phyloP scores from a whole-genome alignment of 2,329 filamentous ascomycete species.

The Pestalotiopsis sp. region DNA sequence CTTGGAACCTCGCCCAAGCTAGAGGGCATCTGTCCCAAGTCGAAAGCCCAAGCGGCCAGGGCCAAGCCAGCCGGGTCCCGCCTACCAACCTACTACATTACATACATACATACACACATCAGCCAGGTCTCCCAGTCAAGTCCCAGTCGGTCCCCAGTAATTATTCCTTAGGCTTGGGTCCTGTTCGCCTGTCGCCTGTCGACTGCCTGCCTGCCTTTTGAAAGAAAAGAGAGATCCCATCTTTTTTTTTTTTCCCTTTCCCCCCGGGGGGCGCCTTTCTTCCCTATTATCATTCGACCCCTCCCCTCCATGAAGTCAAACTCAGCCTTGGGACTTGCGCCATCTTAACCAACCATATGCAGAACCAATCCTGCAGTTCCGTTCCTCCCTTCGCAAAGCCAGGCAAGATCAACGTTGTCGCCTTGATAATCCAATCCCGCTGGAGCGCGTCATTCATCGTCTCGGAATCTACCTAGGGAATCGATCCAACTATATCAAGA shows the following conservation, averaged over 20 bases:
- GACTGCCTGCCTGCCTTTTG: background rate
- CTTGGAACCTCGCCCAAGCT: background rate
- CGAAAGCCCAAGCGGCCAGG: background rate
- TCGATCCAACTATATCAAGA: constrained; percentile 58
- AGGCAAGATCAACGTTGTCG: constrained; percentile 26
- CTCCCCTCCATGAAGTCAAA: constrained; percentile 5
- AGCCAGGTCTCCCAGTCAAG: background rate
- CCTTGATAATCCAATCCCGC: constrained; percentile 16
- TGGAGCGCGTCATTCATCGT: constrained; percentile 35
- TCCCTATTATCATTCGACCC: constrained; percentile 11
- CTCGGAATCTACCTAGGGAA: constrained; percentile 29
- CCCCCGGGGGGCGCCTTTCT: background rate
- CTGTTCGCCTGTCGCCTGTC: background rate
- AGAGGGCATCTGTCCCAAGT: background rate
- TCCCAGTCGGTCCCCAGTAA: background rate
- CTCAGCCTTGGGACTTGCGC: constrained; percentile 36
- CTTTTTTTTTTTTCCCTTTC: background rate
- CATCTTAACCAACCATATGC: constrained; percentile 47
- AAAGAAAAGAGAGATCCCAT: background rate
- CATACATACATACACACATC: background rate
- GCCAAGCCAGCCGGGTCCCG: background rate
- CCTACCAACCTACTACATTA: background rate
- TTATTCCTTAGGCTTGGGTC: background rate
- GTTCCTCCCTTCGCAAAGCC: constrained; percentile 23
- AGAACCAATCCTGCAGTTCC: constrained; percentile 46